Evolutionary conservation across 352 stramenopile species (phyloP).

Genomic region (Pythium monospermum): DNA sequence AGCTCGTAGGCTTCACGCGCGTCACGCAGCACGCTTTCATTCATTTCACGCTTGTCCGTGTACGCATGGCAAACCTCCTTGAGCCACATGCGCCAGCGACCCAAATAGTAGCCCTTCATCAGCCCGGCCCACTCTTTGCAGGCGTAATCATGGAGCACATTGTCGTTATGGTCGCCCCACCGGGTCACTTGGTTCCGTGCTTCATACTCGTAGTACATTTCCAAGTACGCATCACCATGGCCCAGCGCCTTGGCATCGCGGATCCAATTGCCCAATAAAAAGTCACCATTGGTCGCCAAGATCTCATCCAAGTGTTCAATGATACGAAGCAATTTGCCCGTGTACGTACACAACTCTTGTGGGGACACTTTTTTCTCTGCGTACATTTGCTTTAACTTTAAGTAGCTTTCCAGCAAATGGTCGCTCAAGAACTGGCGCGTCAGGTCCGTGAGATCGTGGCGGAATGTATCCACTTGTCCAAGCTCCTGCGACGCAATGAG

Average conservation of each 20-base stretch:
- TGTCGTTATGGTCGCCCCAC: slow-evolving; percentile 73
- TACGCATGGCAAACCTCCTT: slow-evolving; percentile 65
- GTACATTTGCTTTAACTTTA: slow-evolving; percentile 52
- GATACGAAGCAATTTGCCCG: slow-evolving; percentile 37
- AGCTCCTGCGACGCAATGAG: slow-evolving; percentile 39
- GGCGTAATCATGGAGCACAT: slow-evolving; percentile 71
- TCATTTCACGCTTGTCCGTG: slow-evolving; percentile 45
- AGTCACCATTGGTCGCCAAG: slow-evolving; percentile 58
- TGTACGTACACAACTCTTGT: slow-evolving; percentile 33
- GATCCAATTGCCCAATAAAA: slow-evolving; percentile 70
- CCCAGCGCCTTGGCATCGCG: slow-evolving; percentile 47
- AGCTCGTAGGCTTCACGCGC: slow-evolving; percentile 61
- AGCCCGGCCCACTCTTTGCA: slow-evolving; percentile 75
- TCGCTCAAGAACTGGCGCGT: slow-evolving; percentile 72
- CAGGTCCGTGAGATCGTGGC: slow-evolving; percentile 78
- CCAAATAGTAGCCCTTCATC: slow-evolving; percentile 60
- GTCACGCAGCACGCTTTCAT: slow-evolving; percentile 39
- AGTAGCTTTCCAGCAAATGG: slow-evolving; percentile 51
- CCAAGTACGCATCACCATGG: slow-evolving; percentile 21
- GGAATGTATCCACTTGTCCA: slow-evolving; percentile 44
- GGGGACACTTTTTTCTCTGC: slow-evolving; percentile 22
- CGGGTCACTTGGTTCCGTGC: slow-evolving; percentile 79
- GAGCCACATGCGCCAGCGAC: slow-evolving; percentile 70
- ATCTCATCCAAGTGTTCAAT: slow-evolving; percentile 61
- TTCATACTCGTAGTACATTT: slow-evolving; percentile 75